Evolutionary conservation across 208 protist species (phyloP), one percentile per base, ranked within the genome.

Genomic region (Vickermania spadyakhi): DNA sequence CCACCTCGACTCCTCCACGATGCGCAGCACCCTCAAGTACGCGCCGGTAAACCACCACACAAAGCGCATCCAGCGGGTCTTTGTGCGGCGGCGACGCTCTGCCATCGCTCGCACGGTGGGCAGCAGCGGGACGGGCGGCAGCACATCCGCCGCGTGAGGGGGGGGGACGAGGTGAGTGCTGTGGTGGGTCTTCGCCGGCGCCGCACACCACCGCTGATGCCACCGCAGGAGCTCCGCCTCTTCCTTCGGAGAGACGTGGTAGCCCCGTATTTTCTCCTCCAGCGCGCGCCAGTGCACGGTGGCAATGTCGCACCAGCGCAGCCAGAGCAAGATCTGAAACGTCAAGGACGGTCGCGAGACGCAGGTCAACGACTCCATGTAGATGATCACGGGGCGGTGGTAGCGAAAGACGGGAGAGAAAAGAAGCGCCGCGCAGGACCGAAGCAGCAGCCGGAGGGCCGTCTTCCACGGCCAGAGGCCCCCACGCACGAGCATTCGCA

Each of bases 341-440:
- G 86, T 89, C 31, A 96, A 58, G 11, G 88, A 95, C 13, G 93
- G 58, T 61, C 88, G 86, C 0, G 41, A 52, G 2, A 96, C 83
- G 57, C 88, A 96, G 22, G 88, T 93, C 65, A 92, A 91, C 28
- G 80, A 89, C 66, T 96, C 91, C 56, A 91, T 74, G 69, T 94
- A 96, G n/a, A 81, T 74, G 13, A 93, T 68, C 26, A 63, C 65
- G 13, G 86, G 79, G 3, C 86, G 79, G 21, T 69, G 62, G 53
- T 53, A 60, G 26, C 60, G 66, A 62, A 72, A 83, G 26, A 75
- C 77, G n/a, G 42, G 58, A 42, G 86, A 64, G 22, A 71, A 36
- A 1, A 79, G 56, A 3, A 96, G 23, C 7, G 7, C 36, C 11
- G 7, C 7, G 36, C 11, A 7, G 36, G 18, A 18, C 11, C 36